A percentile compares a stretch with the other conserved stretches of the same genome.
These are phyloP conservation scores for Stagonosporopsis tanaceti DNA, from an alignment of 2,329 filamentous ascomycete genomes.

Conservation along the genomic window DNA sequence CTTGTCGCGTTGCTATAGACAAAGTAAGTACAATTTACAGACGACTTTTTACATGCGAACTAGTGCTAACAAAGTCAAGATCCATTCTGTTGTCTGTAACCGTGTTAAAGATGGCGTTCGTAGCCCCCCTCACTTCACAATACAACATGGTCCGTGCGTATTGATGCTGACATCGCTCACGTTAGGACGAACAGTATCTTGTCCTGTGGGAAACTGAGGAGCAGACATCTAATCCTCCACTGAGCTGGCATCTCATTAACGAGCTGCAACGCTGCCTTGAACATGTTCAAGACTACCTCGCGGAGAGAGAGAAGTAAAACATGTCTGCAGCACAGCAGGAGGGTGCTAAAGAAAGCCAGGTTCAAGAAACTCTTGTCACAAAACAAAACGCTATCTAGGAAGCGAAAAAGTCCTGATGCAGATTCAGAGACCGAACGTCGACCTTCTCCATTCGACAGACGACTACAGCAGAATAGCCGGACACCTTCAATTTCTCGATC, in stretches of 20 bases:
- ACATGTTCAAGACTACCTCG: slow-evolving; percentile 54
- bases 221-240: slow-evolving; percentile 31
- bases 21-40: slow-evolving; percentile 28
- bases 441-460: slow-evolving; percentile 33
- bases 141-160: slow-evolving; percentile 25
- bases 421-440: slow-evolving; percentile 26
- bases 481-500: slow-evolving; percentile 35
- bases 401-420: slow-evolving; percentile 38
- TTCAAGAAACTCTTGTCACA: slow-evolving; percentile 7
- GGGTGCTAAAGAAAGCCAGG: slow-evolving; percentile 21
- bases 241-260: slow-evolving; percentile 55
- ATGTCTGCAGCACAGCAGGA: not conserved
- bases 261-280: slow-evolving; percentile 52
- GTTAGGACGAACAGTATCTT: slow-evolving; percentile 54
- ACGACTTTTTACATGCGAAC: not conserved
- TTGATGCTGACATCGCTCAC: slow-evolving; percentile 25
- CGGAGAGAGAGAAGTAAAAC: slow-evolving; percentile 34
- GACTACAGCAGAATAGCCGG: slow-evolving; percentile 17
- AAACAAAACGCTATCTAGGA: slow-evolving; percentile 18
- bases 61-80: slow-evolving; percentile 23
- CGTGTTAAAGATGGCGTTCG: slow-evolving; percentile 36
- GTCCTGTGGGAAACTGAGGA: slow-evolving; percentile 48
- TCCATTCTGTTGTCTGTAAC: slow-evolving; percentile 38
- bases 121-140: slow-evolving; percentile 1
- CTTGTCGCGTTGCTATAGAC: slow-evolving; percentile 32